Percentiles rank a stretch among this genome's conserved stretches.
These are phyloP conservation scores for Hansenula sp. DNA, from an alignment of 1,139 yeast species.

Conservation along the genomic window DNA sequence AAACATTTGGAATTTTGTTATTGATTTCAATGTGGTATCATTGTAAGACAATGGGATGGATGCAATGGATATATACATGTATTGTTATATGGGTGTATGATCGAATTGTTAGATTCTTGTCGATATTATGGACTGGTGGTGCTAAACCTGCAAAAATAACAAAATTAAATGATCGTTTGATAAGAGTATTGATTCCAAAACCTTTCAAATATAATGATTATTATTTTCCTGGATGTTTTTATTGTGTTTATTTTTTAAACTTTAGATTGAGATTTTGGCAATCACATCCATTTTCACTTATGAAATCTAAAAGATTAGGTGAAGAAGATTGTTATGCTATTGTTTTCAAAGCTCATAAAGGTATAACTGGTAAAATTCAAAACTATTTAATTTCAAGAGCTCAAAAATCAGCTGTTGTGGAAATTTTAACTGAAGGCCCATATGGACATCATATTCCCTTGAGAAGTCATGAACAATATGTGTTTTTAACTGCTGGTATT, in stretches of 20 bases:
- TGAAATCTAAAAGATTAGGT: slow-evolving; percentile 24
- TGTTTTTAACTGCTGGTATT: slow-evolving; percentile 64
- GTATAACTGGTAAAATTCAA: slow-evolving; percentile 31
- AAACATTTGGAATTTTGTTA: slow-evolving; percentile 30
- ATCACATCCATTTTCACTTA: slow-evolving; percentile 52
- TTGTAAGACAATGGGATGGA: slow-evolving; percentile 35
- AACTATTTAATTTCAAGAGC: slow-evolving; percentile 2
- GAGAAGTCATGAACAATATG: slow-evolving; percentile 47
- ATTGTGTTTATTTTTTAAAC: slow-evolving; percentile 30
- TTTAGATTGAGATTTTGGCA: slow-evolving; percentile 42
- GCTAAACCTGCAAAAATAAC: slow-evolving; percentile 28
- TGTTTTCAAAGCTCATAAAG: slow-evolving; percentile 35
- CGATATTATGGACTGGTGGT: slow-evolving; percentile 33
- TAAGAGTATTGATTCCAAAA: slow-evolving; percentile 27
- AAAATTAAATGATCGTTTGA: slow-evolving; percentile 34
- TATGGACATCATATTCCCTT: slow-evolving; percentile 41
- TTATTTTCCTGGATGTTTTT: slow-evolving; percentile 36
- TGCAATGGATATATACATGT: slow-evolving; percentile 39
- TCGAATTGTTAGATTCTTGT: slow-evolving; percentile 30
- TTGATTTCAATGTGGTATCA: slow-evolving; percentile 38
- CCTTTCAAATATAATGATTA: slow-evolving; percentile 25
- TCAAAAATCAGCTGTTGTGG: slow-evolving; percentile 11
- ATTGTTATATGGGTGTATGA: slow-evolving; percentile 35
- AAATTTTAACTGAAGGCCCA: slow-evolving; percentile 31
- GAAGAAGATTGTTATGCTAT: slow-evolving; percentile 27